Percentiles rank a stretch among this genome's conserved stretches.
phyloP scores from a whole-genome alignment of 306 rosid genomes.

The Trifolium subterraneum region DNA sequence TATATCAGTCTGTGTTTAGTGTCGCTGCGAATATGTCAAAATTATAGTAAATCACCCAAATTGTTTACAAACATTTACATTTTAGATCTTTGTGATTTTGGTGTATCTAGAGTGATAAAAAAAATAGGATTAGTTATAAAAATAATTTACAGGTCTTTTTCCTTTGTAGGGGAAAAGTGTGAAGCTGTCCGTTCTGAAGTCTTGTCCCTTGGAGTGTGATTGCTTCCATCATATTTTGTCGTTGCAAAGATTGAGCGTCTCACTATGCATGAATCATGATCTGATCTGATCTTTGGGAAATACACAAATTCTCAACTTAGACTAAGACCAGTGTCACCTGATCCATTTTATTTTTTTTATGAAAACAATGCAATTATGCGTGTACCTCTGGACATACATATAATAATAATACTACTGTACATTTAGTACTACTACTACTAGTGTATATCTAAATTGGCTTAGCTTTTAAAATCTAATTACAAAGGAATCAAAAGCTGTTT shows the following conservation, averaged over 20 bases:
- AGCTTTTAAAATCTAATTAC: conserved; percentile 16
- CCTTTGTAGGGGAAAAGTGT: conserved; percentile 33
- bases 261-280: not conserved
- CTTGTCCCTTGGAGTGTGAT: conserved; percentile 41
- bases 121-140: no score
- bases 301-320: conserved; percentile 39
- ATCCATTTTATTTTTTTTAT: conserved; percentile 29
- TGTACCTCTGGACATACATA: conserved; percentile 4
- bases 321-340: conserved; percentile 56
- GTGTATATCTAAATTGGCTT: not conserved
- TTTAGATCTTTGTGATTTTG: no score
- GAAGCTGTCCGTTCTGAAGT: conserved; percentile 38
- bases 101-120: no score
- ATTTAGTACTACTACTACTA: not conserved
- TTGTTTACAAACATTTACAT: no score
- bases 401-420: not conserved
- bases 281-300: conserved; percentile 50
- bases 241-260: conserved; percentile 31
- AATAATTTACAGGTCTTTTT: not conserved
- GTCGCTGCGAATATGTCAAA: no score
- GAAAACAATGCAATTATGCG: conserved; percentile 52
- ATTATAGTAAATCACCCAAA: no score
- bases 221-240: conserved; percentile 49
- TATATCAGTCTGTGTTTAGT: no score
- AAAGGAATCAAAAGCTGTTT: conserved; percentile 2